Evolutionary conservation across 148 eudicot genomes (phyloP), one percentile per base, ranked within the genome.

Genomic region (Rhododendron griersonianum): DNA sequence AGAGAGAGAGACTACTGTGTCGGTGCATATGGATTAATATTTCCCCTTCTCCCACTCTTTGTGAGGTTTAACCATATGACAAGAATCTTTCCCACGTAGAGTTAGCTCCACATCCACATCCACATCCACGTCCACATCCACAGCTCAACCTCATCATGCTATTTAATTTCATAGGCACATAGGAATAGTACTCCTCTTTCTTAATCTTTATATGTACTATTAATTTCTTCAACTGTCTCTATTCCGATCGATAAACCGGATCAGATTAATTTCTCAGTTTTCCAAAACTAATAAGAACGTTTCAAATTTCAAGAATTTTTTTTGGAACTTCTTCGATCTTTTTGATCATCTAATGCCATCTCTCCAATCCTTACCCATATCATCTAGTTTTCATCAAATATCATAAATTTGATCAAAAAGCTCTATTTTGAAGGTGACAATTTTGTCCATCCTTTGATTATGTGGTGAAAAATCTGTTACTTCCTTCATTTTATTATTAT

Each of bases 21-120:
- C 69, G 86, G 86, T 84, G 86, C 67, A 35, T 51, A 69, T 53
- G 41, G 3, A 50, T 81, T 57, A 41, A 41, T 81, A 33, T 57
- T 57, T 59, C 11, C 39, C 41, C 21, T 19, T 37, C 48, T 67
- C 35, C 84, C 30, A 13, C 33, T 84, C 25, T 69, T 25, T 15
- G 63, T 48, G 85, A 73, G 78, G 50, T 63, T 74, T 37, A 37
- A 30, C 67, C 47, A 84, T 57, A 84, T 84, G 80, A 18, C 79
- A 84, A 69, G 77, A 67, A 45, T 19, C 80, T 25, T 25, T 11
- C 35, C 55, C 80, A 55, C 74, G 80, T 86, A 83, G 73, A 37
- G 75, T 37, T 53, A 53, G 5, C 57, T 41, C 44, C 44, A 41
- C 44, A 41, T 39, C 30, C 37, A 5, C 65, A 19, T 61, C 67